These are phyloP conservation scores for Carex parvula DNA, from an alignment of 176 grass and related monocot genomes.

Conservation along the genomic window DNA sequence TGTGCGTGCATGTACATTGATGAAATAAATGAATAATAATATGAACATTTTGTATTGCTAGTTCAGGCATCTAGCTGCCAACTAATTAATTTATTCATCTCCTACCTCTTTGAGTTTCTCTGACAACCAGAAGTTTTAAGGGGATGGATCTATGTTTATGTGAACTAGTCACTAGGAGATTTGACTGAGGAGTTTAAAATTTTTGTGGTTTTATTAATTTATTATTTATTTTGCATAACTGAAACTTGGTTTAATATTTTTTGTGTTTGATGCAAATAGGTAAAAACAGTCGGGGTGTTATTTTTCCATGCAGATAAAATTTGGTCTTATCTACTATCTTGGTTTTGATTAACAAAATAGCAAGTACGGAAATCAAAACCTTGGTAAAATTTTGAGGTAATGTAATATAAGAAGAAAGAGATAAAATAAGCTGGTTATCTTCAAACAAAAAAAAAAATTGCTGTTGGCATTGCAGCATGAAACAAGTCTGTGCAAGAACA, in stretches of 20 bases:
- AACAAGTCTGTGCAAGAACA: slow-evolving; percentile 85
- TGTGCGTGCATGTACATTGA: too few relatives aligned
- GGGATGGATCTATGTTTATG: neutral
- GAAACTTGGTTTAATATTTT: neutral
- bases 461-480: slow-evolving; percentile 50
- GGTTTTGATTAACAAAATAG: neutral
- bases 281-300: neutral
- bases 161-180: neutral
- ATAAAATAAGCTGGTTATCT: neutral
- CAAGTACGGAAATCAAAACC: neutral
- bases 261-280: neutral
- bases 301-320: neutral
- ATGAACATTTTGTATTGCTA: too few relatives aligned
- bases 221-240: neutral
- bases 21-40: too few relatives aligned
- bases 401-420: neutral
- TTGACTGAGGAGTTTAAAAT: neutral
- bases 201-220: neutral
- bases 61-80: too few relatives aligned
- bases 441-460: neutral
- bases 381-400: neutral
- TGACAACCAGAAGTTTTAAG: neutral
- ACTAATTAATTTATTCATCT: too few relatives aligned
- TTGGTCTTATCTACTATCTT: neutral
- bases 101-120: neutral